Evolutionary conservation across 805 yeast species (phyloP).

Genomic region (Starmerella gropengiesseri): DNA sequence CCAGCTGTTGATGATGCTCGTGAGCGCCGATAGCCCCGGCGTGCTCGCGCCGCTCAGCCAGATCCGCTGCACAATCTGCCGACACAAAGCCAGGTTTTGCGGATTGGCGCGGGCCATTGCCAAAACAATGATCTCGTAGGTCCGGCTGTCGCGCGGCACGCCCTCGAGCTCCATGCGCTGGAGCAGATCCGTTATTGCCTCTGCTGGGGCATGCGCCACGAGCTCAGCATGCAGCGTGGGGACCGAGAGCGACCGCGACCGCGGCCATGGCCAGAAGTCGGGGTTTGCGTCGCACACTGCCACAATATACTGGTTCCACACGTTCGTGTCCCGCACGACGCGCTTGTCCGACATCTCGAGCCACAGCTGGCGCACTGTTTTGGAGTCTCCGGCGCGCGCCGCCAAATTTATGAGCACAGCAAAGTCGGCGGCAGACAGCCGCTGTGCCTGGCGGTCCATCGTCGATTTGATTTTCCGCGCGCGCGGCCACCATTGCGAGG

Average conservation of each 20-base stretch:
- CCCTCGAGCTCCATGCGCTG: constrained; percentile 22
- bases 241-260: constrained; percentile 6
- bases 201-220: neutral
- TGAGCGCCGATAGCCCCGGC: constrained; percentile 22
- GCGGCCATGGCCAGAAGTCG: constrained; percentile 25
- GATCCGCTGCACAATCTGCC: constrained; percentile 21
- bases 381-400: constrained; percentile 22
- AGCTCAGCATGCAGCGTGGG: neutral
- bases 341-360: constrained; percentile 18
- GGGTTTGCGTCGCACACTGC: constrained; percentile 28
- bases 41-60: constrained; percentile 24
- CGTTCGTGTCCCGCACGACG: constrained; percentile 21
- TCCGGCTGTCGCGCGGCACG: constrained; percentile 26
- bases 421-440: constrained; percentile 23
- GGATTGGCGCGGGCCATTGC: constrained; percentile 27
- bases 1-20: constrained; percentile 25
- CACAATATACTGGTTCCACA: constrained; percentile 30
- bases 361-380: constrained; percentile 25
- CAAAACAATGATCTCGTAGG: constrained; percentile 28
- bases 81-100: constrained; percentile 17
- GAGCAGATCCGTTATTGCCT: constrained; percentile 1
- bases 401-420: constrained; percentile 25
- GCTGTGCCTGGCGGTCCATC: constrained; percentile 15
- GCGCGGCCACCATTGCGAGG: constrained; percentile 21
- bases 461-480: constrained; percentile 20